phyloP scores from a whole-genome alignment of 2,329 filamentous ascomycete species.

The Boeremia lycopersici region DNA sequence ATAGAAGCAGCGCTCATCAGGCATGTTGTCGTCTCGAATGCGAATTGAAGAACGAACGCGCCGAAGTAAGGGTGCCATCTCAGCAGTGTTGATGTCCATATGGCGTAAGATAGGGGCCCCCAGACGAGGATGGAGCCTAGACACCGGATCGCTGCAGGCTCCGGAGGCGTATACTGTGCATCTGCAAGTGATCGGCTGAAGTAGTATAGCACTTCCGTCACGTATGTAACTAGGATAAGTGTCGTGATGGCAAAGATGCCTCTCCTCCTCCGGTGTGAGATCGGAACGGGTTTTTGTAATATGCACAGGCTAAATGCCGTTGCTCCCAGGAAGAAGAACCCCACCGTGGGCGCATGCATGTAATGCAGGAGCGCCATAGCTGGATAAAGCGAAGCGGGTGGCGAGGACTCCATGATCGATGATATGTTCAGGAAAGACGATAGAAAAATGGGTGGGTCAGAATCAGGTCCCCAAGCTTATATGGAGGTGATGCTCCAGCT shows the following conservation, averaged over 20 bases:
- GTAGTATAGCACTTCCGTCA: conserved; percentile 43
- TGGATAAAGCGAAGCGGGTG: conserved; percentile 20
- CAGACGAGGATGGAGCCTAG: conserved; percentile 45
- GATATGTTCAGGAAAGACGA: conserved; percentile 8
- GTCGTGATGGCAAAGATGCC: conserved; percentile 23
- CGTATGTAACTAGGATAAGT: conserved; percentile 30
- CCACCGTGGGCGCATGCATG: conserved; percentile 41
- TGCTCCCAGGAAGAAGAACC: conserved; percentile 39
- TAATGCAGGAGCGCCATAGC: conserved; percentile 42
- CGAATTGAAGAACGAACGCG: conserved; percentile 40
- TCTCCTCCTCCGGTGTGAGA: conserved; percentile 33
- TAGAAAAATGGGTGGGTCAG: neutral
- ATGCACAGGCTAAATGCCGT: conserved; percentile 35
- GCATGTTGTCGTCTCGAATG: conserved; percentile 39
- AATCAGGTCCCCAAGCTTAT: neutral
- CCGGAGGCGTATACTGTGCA: conserved; percentile 35
- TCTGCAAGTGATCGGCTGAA: conserved; percentile 38
- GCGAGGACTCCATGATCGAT: conserved; percentile 8
- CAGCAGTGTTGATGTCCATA: conserved; percentile 31
- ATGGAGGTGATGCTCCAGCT: neutral
- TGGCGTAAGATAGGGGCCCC: conserved; percentile 31
- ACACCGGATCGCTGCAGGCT: conserved; percentile 42
- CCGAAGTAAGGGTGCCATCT: conserved; percentile 46
- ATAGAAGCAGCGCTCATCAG: conserved; percentile 31
- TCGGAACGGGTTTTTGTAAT: conserved; percentile 37